Evolutionary conservation across 1,284 basidiomycete species (phyloP).

Genomic region (Singerocomus rubriflavus): DNA sequence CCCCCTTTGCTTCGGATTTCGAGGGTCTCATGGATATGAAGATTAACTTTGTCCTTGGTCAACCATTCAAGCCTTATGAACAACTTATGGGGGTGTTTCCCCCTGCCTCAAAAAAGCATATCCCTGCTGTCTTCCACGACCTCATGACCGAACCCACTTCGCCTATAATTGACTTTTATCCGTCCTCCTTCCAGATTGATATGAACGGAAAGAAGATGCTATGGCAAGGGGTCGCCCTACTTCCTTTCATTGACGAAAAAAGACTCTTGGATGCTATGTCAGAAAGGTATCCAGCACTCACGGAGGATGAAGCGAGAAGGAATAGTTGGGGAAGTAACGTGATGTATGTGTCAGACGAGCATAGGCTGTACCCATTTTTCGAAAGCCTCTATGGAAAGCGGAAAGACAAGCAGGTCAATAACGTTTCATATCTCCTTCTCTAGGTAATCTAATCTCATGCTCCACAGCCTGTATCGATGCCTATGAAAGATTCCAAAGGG

Average conservation of each 20-base stretch:
- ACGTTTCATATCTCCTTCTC: constrained; percentile 1
- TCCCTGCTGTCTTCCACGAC: constrained; percentile 82
- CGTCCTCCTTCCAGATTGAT: constrained; percentile 89
- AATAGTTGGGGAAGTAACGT: constrained; percentile 87
- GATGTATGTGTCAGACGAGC: constrained; percentile 84
- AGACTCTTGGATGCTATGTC: constrained; percentile 84
- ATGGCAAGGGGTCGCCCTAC: constrained; percentile 96
- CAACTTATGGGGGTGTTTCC: constrained; percentile 99
- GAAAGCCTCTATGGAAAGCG: constrained; percentile 89
- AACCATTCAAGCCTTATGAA: constrained; percentile 96
- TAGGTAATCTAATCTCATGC: constrained; percentile 15
- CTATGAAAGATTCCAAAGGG: constrained; percentile 70
- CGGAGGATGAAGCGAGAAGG: constrained; percentile 78
- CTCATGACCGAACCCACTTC: constrained; percentile 90
- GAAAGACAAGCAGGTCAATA: constrained; percentile 72
- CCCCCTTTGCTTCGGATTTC: constrained; percentile 97
- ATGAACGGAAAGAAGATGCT: constrained; percentile 99
- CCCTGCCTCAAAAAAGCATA: constrained; percentile 63
- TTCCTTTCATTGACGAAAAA: constrained; percentile 94
- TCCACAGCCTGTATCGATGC: constrained; percentile 62
- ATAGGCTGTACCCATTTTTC: constrained; percentile 83
- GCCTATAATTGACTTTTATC: constrained; percentile 97
- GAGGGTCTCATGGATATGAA: constrained; percentile 77
- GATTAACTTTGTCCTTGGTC: constrained; percentile 75
- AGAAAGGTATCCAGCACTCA: constrained; percentile 67